Conservation (phyloP, 306 rosid species). For the Potentilla sterilis region DNA sequence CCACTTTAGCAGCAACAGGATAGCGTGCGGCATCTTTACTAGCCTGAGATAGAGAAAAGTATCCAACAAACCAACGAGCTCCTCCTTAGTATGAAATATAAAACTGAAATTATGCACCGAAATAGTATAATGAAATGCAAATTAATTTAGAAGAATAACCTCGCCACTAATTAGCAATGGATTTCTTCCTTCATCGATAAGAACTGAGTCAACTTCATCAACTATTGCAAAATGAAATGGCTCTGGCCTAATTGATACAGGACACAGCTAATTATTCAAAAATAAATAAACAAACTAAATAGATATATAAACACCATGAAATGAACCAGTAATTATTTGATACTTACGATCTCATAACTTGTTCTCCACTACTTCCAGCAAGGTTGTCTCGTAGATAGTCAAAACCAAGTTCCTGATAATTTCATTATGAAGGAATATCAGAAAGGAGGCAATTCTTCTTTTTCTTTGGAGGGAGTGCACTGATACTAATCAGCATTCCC, state of each 20-base stretch:
- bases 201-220: conserved; percentile 96
- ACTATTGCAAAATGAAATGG: conserved; percentile 98
- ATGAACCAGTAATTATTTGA: conserved; percentile 16
- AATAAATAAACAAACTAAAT: neutral
- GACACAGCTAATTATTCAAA: conserved; percentile 12
- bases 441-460: neutral
- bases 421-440: conserved; percentile 23
- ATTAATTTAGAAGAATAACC: conserved; percentile 40
- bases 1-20: conserved; percentile 98
- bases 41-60: conserved; percentile 51
- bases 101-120: conserved; percentile 22
- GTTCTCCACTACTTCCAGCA: conserved; percentile 75
- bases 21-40: conserved; percentile 91
- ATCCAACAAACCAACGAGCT: neutral
- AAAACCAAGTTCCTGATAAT: conserved; percentile 88
- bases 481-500: conserved; percentile 3
- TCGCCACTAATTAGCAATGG: conserved; percentile 94
- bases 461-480: conserved; percentile 15
- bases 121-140: conserved; percentile 15
- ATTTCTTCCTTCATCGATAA: conserved; percentile 97
- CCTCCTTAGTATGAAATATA: neutral
- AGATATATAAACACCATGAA: neutral
- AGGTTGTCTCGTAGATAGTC: conserved; percentile 97
- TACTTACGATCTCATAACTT: conserved; percentile 94
- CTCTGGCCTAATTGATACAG: conserved; percentile 69